Conservation (phyloP, 169 alveolate genomes). For the Eimeria zaria region DNA sequence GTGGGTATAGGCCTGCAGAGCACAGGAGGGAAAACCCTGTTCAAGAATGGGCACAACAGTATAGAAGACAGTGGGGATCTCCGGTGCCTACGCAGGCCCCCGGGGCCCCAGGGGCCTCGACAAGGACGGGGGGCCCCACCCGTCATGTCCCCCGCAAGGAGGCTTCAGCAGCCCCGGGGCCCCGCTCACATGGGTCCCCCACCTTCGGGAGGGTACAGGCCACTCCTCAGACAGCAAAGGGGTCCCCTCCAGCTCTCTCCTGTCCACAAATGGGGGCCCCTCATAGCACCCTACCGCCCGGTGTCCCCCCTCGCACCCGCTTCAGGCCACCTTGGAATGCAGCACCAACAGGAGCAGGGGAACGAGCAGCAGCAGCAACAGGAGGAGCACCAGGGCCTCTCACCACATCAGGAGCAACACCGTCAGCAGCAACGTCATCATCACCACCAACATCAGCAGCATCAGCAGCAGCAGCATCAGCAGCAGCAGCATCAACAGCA, state of each 20-base stretch:
- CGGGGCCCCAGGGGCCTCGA: conserved; percentile 12
- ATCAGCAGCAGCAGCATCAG: conserved; percentile 18
- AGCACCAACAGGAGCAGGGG: conserved; percentile 1
- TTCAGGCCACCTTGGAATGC: background rate
- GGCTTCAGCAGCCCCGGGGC: background rate
- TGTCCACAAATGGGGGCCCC: background rate
- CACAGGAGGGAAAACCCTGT: background rate
- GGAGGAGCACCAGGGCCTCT: background rate
- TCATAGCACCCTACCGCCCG: background rate
- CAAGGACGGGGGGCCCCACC: conserved; percentile 26
- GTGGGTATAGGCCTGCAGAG: background rate
- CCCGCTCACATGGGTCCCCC: background rate
- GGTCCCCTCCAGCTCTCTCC: background rate
- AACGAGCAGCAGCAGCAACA: conserved; percentile 2
- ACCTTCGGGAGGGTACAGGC: background rate
- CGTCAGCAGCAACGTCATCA: conserved; percentile 3
- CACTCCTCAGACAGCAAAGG: background rate
- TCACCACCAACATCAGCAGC: conserved; percentile 14
- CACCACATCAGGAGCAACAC: background rate
- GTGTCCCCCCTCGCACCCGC: background rate
- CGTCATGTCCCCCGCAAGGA: background rate
- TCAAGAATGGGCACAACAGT: background rate
- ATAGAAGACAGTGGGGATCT: background rate
- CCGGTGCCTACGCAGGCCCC: background rate
- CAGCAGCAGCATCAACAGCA: conserved; percentile 1